Evolutionary conservation across 1,284 basidiomycete genomes (phyloP), one percentile per base, ranked within the genome.

Genomic region (Pascua guehoae): DNA sequence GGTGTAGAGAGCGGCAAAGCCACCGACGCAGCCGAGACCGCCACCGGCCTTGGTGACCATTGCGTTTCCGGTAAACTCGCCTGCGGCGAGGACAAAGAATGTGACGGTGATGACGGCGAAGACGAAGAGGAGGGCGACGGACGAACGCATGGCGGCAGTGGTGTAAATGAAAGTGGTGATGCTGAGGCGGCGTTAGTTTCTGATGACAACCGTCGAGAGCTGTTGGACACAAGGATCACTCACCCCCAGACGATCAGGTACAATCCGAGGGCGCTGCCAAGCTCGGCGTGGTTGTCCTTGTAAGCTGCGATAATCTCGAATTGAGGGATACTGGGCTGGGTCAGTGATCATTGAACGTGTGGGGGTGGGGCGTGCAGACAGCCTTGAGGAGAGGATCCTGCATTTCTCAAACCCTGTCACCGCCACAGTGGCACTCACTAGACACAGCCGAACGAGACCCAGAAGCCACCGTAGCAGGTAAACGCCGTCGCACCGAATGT

Each of bases 401-500:
- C 24, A 32, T 32, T 32, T 3, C 24, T 32, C 24, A 3, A 32
- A 32, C 24, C 7, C 7, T 32, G 24, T 32, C 24, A 32, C 24
- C 7, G 24, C 24, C 24, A 32, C 4, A 7, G 7, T 32, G 24
- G 3, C 7, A 32, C 24, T 32, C 24, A 32, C 43, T 65, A 50
- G 38, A 63, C 37, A 56, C 17, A 53, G n/a, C 50, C 66, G 51
- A 65, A 74, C 4, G 64, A 65, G 81, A 82, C 45, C 79, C 79
- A 16, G 88, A 88, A 58, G 2, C 84, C 86, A 57, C 89, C 90
- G 66, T 88, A 92, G 1, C 85, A 85, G 0, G 86, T 80, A 80
- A 92, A 91, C 0, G 89, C 92, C 82, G 82, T 79, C 14, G 78
- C 62, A 53, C 79, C 82, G 61, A 83, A 84, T 1, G 81, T 82